Conservation (phyloP, 75 land plant species). For the Sequoia sempervirens region DNA sequence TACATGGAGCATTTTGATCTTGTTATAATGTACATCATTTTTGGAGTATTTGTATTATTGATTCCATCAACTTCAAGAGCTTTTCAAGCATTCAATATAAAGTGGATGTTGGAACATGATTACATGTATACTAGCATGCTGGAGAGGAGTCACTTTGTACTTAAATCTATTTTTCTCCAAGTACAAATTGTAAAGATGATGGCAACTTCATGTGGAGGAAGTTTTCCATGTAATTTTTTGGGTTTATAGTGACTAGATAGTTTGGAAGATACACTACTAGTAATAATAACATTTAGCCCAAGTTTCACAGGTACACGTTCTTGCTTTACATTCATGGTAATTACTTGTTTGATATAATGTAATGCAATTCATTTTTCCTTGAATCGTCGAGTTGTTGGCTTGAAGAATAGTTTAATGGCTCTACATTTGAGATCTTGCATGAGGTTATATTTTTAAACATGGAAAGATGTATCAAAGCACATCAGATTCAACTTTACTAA, state of each 20-base stretch:
- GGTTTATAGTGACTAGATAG: constrained; percentile 6
- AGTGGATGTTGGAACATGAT: constrained; percentile 6
- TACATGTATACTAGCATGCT: not conserved
- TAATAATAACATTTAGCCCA: not conserved
- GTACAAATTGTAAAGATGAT: not conserved
- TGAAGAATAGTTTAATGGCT: not conserved
- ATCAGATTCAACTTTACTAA: not conserved
- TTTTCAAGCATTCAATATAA: constrained; percentile 9
- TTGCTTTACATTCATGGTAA: not conserved
- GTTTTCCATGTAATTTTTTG: constrained; percentile 1
- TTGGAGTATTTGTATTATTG: constrained; percentile 5
- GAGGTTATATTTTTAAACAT: not conserved
- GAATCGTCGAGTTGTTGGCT: not conserved
- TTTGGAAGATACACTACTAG: not conserved
- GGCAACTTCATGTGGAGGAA: not conserved
- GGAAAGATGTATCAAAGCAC: not conserved
- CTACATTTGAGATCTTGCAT: not conserved
- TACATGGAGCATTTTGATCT: not conserved
- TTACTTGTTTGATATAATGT: not conserved
- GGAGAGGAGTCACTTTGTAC: constrained; percentile 2
- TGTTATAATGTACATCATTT: not conserved
- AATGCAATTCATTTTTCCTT: not conserved
- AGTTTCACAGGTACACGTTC: constrained; percentile 10
- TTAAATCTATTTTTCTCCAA: not conserved
- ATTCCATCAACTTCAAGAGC: not conserved